Evolutionary conservation across 2,329 filamentous ascomycete genomes (phyloP).

Genomic region (Thermothelomyces thermophilus): DNA sequence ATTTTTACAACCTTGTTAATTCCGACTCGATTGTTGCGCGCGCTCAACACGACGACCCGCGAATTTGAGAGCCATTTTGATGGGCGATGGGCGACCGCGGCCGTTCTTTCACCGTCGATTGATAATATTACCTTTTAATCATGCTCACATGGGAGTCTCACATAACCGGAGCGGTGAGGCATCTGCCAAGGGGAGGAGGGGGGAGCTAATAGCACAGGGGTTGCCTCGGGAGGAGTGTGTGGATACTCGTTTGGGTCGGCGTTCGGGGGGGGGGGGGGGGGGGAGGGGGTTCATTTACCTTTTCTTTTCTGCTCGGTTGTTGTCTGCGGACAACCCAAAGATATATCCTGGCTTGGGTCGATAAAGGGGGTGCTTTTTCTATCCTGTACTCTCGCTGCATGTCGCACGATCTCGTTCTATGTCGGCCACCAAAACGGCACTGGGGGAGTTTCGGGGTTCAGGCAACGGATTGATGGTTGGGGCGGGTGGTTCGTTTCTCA

Average conservation of each 20-base stretch:
- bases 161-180: conserved; percentile 5
- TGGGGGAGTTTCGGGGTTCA: conserved; percentile 1
- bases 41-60: background rate
- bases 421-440: conserved; percentile 10
- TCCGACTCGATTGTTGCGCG: conserved; percentile 24
- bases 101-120: background rate
- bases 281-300: no score
- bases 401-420: conserved; percentile 9
- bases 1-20: conserved; percentile 23
- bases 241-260: conserved; percentile 23
- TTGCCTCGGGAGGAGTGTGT: conserved; percentile 16
- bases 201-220: conserved; percentile 3
- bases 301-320: conserved; percentile 1
- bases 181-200: background rate
- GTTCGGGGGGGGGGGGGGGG: no score
- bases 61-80: no score
- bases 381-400: conserved; percentile 19
- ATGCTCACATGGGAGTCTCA: background rate
- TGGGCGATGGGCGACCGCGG: no score
- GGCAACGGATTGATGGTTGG: background rate
- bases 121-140: conserved; percentile 7
- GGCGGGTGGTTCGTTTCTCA: background rate
- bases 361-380: background rate
- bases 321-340: background rate
- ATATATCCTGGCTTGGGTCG: background rate